phyloP scores from a whole-genome alignment of 768 basidiomycete species.

The Lentinula sp. region DNA sequence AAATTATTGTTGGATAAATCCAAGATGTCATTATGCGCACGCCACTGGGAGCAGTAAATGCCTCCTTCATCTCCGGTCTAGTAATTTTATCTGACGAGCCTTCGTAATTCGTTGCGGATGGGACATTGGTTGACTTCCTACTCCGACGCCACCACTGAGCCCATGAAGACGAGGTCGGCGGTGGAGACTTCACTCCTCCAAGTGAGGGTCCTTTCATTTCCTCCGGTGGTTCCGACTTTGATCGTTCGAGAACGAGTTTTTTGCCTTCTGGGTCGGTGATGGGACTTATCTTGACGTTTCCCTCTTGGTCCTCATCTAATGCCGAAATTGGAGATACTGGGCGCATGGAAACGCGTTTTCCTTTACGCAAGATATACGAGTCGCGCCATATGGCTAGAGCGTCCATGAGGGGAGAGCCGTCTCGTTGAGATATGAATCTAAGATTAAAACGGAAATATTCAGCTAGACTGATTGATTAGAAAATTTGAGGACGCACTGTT shows the following conservation, averaged over 20 bases:
- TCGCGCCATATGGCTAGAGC: slow-evolving; percentile 69
- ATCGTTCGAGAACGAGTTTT: slow-evolving; percentile 14
- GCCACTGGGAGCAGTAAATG: slow-evolving; percentile 21
- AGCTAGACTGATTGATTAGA: neutral
- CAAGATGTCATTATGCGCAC: neutral
- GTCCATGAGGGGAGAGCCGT: slow-evolving; percentile 70
- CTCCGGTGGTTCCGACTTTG: slow-evolving; percentile 37
- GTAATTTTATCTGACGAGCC: slow-evolving; percentile 6
- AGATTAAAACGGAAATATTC: neutral
- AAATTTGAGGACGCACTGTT: slow-evolving; percentile 41
- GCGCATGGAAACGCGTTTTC: slow-evolving; percentile 18
- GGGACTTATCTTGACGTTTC: slow-evolving; percentile 10
- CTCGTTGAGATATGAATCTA: slow-evolving; percentile 75
- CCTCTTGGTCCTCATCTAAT: slow-evolving; percentile 17
- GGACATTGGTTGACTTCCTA: slow-evolving; percentile 20
- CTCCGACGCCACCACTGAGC: slow-evolving; percentile 80
- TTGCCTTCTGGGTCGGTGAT: slow-evolving; percentile 14
- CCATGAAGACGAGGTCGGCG: slow-evolving; percentile 64
- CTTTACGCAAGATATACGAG: slow-evolving; percentile 24
- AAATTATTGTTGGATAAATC: no score
- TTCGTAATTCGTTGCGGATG: slow-evolving; percentile 6
- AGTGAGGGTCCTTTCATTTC: slow-evolving; percentile 12
- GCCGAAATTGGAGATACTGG: slow-evolving; percentile 27
- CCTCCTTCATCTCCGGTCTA: slow-evolving; percentile 17
- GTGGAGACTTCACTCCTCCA: slow-evolving; percentile 22